Evolutionary conservation across 257 asterid species (phyloP), one percentile per base, ranked within the genome.

Genomic region (Plantago ovata): DNA sequence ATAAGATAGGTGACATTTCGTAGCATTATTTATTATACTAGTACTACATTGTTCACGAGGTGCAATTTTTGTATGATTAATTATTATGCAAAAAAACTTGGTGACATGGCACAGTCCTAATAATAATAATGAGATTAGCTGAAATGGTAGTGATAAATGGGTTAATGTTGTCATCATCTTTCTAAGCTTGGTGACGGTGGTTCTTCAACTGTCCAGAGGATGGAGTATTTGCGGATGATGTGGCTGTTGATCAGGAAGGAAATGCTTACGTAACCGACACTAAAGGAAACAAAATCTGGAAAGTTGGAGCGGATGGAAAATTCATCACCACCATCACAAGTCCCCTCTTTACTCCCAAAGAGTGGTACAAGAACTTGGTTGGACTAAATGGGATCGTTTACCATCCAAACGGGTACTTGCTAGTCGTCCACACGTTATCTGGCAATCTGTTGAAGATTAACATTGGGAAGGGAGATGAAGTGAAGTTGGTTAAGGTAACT

Each of bases 371-470:
- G 19, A 74, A 73, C 52, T 47, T 81, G 3, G 58, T 91, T 8
- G 89, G 86, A 10, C 77, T 91, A 54, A 91, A 91, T 0, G 98
- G 98, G 13, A 85, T 91, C 14, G 84, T 82, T 16, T 67, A 84
- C 77, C 99, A 93, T 72, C 99, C 97, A 12, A 81, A 93, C 28
- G 95, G 96, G 1, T 93, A 86, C 81, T 70, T 93, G 22, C 68
- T 93, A 20, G 92, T 72, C 16, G 22, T 69, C 38, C 99, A 93
- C 58, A 86, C 99, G 10, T 43, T 83, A 21, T 62, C 94, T 0
- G 99, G 99, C 7, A 77, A 73, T 15, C 72, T 93, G 22, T 86
- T 75, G 84, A 89, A 93, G 76, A 38, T 93, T 51, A 75, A 79
- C 38, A 45, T 74, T 28, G 70, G 65, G 3, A 71, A 73, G 22